Percentiles rank a stretch among this genome's conserved stretches.
Conservation (phyloP, 208 protist genomes). For the Trypanosoma caninum region DNA sequence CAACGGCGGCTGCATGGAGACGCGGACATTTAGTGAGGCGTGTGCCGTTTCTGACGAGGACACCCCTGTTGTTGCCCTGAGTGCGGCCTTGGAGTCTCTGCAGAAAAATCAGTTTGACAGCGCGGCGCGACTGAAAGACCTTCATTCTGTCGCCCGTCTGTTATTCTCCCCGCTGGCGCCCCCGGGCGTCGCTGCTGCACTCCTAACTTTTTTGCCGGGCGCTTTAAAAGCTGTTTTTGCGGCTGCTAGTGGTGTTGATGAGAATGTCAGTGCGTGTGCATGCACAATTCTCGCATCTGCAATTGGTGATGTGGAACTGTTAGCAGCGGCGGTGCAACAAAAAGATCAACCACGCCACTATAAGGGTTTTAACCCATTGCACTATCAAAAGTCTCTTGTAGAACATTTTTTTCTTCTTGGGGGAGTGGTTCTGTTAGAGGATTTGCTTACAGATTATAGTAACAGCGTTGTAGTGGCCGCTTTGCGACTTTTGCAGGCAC, state of each 20-base stretch:
- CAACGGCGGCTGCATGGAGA: not conserved
- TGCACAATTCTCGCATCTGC: conserved; percentile 18
- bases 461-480: conserved; percentile 26
- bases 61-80: not conserved
- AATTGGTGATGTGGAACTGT: conserved; percentile 1
- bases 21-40: conserved; percentile 3
- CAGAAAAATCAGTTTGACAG: conserved; percentile 26
- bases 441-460: conserved; percentile 37
- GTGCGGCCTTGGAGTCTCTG: conserved; percentile 4
- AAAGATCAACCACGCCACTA: not conserved
- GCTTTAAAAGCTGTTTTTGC: conserved; percentile 15
- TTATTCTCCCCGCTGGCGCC: conserved; percentile 1
- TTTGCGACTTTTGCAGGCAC: conserved; percentile 17
- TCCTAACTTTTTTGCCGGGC: conserved; percentile 15
- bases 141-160: conserved; percentile 7
- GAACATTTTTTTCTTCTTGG: conserved; percentile 26
- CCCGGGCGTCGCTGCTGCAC: conserved; percentile 10
- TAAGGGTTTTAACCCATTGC: conserved; percentile 10
- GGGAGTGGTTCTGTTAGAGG: conserved; percentile 29
- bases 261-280: conserved; percentile 18
- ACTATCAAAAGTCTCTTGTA: conserved; percentile 24
- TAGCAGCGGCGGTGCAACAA: not conserved
- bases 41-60: not conserved
- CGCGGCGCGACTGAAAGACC: conserved; percentile 7
- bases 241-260: conserved; percentile 24